Conservation (phyloP, 306 rosid genomes). For the Cicer chorassanicum region DNA sequence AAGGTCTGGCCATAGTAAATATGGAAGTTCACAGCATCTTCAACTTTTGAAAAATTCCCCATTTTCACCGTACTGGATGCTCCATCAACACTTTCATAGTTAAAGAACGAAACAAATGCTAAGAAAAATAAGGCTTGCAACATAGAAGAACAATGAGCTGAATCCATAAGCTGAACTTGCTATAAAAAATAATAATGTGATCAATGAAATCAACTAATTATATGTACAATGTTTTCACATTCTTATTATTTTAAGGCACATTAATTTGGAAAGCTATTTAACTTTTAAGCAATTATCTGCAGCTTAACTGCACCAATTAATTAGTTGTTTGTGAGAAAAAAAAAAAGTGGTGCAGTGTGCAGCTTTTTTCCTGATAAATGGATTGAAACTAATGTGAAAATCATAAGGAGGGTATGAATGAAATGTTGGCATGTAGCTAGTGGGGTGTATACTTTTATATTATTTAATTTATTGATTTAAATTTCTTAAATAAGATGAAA, state of each 20-base stretch:
- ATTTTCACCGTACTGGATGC: slow-evolving; percentile 47
- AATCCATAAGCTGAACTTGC: slow-evolving; percentile 46
- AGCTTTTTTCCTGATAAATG: slow-evolving; percentile 46
- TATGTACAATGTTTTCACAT: slow-evolving; percentile 1
- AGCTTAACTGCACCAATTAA: slow-evolving; percentile 34
- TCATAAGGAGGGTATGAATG: slow-evolving; percentile 38
- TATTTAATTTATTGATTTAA: slow-evolving; percentile 35
- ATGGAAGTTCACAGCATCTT: slow-evolving; percentile 76
- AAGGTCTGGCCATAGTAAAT: slow-evolving; percentile 90
- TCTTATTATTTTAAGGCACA: slow-evolving; percentile 34
- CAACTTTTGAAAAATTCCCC: slow-evolving; percentile 75
- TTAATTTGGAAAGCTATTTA: slow-evolving; percentile 40
- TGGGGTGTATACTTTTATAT: slow-evolving; percentile 17
- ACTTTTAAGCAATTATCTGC: slow-evolving; percentile 45
- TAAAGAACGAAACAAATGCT: slow-evolving; percentile 43
- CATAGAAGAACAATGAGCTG: slow-evolving; percentile 41
- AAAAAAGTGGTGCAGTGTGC: slow-evolving; percentile 27
- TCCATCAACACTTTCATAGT: slow-evolving; percentile 48
- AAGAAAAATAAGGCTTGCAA: slow-evolving; percentile 45
- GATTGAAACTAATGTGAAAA: slow-evolving; percentile 35
- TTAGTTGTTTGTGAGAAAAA: not conserved
- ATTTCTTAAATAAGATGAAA: slow-evolving; percentile 25
- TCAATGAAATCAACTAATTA: slow-evolving; percentile 36
- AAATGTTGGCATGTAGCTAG: slow-evolving; percentile 48
- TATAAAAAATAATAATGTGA: slow-evolving; percentile 13